A percentile compares a stretch with the other conserved stretches of the same genome.
Conservation (phyloP, 805 yeast genomes). For the Vanderwaltozyma tropicalis region DNA sequence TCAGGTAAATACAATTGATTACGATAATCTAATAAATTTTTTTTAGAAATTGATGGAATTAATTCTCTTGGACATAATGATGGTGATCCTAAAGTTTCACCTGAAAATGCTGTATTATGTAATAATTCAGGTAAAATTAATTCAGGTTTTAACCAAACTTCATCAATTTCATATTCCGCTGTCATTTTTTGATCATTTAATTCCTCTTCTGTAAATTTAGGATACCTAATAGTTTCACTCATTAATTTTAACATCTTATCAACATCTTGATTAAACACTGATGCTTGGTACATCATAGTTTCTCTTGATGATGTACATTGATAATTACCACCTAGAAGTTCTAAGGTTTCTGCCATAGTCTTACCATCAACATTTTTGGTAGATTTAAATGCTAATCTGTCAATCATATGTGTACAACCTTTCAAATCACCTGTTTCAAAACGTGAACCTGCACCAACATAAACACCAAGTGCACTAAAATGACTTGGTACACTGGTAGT, state of each 20-base stretch:
- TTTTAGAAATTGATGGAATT: constrained; percentile 43
- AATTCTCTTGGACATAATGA: constrained; percentile 68
- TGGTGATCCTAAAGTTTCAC: constrained; percentile 76
- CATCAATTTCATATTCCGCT: constrained; percentile 73
- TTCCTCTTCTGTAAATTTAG: constrained; percentile 59
- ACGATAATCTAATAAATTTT: constrained; percentile 51
- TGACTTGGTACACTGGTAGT: constrained; percentile 84
- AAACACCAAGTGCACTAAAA: constrained; percentile 83
- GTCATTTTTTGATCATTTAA: constrained; percentile 61
- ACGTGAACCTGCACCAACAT: constrained; percentile 84
- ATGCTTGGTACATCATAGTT: constrained; percentile 85
- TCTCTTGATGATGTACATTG: constrained; percentile 91
- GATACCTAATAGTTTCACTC: constrained; percentile 67
- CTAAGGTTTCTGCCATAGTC: constrained; percentile 66
- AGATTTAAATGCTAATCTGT: constrained; percentile 75
- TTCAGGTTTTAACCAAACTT: constrained; percentile 75
- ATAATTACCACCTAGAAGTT: constrained; percentile 83
- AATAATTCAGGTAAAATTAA: constrained; percentile 80
- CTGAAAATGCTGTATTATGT: constrained; percentile 68
- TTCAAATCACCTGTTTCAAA: constrained; percentile 51
- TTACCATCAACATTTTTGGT: constrained; percentile 48
- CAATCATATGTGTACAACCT: constrained; percentile 78
- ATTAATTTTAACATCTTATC: constrained; percentile 68
- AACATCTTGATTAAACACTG: constrained; percentile 80
- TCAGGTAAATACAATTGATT: constrained; percentile 64